Percentiles rank a stretch among this genome's conserved stretches.
Evolutionary conservation across 805 yeast genomes (phyloP).

Genomic region (Priceomyces castillae): DNA sequence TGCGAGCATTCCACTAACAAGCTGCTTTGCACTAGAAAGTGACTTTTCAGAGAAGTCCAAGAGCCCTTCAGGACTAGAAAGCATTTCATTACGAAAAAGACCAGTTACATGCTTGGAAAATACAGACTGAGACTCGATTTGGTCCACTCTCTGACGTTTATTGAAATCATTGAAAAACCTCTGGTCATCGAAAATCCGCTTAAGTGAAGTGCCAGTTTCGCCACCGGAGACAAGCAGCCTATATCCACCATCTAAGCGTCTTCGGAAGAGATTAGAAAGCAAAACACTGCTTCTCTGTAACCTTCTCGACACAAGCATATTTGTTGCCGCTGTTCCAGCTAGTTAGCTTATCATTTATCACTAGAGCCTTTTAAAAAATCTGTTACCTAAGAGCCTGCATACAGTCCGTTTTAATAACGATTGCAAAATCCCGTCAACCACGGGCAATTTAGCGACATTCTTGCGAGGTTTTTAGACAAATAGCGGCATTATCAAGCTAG

Average conservation of each 20-base stretch:
- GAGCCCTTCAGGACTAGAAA: conserved; percentile 70
- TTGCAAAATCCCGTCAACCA: too few relatives aligned
- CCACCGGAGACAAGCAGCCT: neutral
- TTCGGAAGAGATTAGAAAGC: neutral
- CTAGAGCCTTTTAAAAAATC: too few relatives aligned
- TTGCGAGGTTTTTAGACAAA: too few relatives aligned
- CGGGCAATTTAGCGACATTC: too few relatives aligned
- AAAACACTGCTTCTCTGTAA: neutral
- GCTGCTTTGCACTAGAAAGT: conserved; percentile 57
- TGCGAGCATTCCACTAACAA: conserved; percentile 55
- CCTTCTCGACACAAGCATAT: neutral
- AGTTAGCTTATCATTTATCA: too few relatives aligned
- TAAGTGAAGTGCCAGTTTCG: conserved; percentile 25
- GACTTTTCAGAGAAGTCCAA: conserved; percentile 64
- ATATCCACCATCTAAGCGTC: neutral
- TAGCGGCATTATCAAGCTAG: too few relatives aligned
- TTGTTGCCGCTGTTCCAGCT: too few relatives aligned
- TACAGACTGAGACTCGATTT: neutral
- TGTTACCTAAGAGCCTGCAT: too few relatives aligned
- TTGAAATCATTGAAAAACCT: conserved; percentile 55
- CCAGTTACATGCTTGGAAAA: conserved; percentile 42
- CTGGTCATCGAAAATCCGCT: conserved; percentile 60
- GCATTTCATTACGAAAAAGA: conserved; percentile 68
- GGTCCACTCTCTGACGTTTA: conserved; percentile 13
- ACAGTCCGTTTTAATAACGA: too few relatives aligned